These are phyloP conservation scores for Podochytrium sp. DNA, from an alignment of 192 early-diverging fungal species.

Conservation along the genomic window DNA sequence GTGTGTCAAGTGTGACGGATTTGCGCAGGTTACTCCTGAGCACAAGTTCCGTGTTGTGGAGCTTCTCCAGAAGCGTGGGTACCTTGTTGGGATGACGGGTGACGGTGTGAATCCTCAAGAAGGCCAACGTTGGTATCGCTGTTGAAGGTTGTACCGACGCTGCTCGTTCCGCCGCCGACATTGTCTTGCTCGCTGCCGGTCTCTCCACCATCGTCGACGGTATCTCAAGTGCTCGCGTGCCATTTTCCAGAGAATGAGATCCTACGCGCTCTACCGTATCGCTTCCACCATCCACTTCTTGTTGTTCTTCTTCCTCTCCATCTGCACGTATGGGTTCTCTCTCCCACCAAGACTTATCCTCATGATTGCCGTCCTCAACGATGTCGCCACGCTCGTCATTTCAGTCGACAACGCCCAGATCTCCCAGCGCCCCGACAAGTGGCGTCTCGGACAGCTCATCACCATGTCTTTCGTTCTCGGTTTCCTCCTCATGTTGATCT, in stretches of 20 bases:
- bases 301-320: conserved; percentile 93
- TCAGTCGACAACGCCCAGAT: conserved; percentile 92
- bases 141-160: conserved; percentile 95
- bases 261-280: conserved; percentile 62
- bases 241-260: conserved; percentile 95
- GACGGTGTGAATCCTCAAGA: conserved; percentile 97
- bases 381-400: conserved; percentile 82
- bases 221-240: conserved; percentile 83
- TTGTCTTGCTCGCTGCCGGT: conserved; percentile 87
- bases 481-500: conserved; percentile 70
- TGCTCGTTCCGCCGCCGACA: conserved; percentile 93
- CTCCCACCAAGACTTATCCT: conserved; percentile 82
- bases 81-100: conserved; percentile 94
- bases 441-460: conserved; percentile 91
- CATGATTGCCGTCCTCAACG: conserved; percentile 89
- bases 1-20: conserved; percentile 87
- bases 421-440: conserved; percentile 88
- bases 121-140: conserved; percentile 97
- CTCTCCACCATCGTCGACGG: conserved; percentile 94
- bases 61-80: conserved; percentile 84
- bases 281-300: conserved; percentile 91
- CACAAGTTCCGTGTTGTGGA: conserved; percentile 96
- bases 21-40: conserved; percentile 98
- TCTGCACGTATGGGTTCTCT: conserved; percentile 77
- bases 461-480: conserved; percentile 80